These are phyloP conservation scores for Psilocybe tampanensis DNA, from an alignment of 768 basidiomycete genomes.

Conservation along the genomic window DNA sequence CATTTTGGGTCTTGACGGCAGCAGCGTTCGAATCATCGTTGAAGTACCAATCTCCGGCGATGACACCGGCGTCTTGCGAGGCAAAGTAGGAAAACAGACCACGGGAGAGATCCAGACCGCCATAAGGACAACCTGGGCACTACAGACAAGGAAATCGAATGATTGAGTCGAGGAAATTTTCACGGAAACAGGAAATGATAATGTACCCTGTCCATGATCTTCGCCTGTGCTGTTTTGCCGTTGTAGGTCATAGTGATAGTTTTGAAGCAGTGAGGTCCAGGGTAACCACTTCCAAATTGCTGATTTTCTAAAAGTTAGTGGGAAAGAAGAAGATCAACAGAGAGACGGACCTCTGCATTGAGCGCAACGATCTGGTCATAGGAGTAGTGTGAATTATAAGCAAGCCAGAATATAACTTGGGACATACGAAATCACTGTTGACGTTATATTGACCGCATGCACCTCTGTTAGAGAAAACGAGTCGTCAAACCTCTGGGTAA, in stretches of 20 bases:
- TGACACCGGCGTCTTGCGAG: conserved; percentile 44
- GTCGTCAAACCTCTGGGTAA: background rate
- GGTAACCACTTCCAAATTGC: conserved; percentile 50
- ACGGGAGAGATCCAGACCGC: conserved; percentile 67
- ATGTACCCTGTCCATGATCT: conserved; percentile 63
- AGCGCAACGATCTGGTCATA: conserved; percentile 31
- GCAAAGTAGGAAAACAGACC: conserved; percentile 71
- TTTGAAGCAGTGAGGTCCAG: conserved; percentile 49
- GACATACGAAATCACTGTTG: conserved; percentile 28
- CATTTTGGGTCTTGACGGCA: conserved; percentile 10
- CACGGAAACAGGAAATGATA: background rate
- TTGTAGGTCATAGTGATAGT: conserved; percentile 60
- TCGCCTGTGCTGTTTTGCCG: conserved; percentile 60
- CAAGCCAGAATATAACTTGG: background rate
- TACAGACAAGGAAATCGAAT: conserved; percentile 25
- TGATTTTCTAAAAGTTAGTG: conserved; percentile 25
- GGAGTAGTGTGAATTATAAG: background rate
- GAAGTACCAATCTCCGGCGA: conserved; percentile 66
- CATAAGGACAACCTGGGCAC: conserved; percentile 70
- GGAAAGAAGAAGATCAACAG: conserved; percentile 8
- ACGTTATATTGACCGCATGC: conserved; percentile 29
- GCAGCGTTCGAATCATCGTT: conserved; percentile 26
- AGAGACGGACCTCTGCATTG: conserved; percentile 15
- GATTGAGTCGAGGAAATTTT: background rate
- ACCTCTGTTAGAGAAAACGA: conserved; percentile 18